Evolutionary conservation across 2,329 filamentous ascomycete genomes (phyloP).

Genomic region (Ophiostoma tasmaniense): DNA sequence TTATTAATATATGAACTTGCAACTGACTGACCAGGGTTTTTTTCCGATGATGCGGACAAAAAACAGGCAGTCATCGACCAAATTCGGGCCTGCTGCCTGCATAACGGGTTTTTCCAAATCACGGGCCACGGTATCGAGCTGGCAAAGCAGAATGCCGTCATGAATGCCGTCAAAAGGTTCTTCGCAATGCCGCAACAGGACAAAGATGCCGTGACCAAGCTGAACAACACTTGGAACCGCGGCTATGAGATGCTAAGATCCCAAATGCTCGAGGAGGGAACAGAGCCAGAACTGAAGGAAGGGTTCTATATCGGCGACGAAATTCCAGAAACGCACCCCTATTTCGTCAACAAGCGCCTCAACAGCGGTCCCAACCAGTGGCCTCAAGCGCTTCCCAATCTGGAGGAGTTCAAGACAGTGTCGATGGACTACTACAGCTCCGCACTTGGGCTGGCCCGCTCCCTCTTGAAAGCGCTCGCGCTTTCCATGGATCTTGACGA

Average conservation of each 20-base stretch:
- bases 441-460: slow-evolving; percentile 8
- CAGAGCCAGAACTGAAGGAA: slow-evolving; percentile 31
- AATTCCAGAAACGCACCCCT: slow-evolving; percentile 23
- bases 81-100: slow-evolving; percentile 32
- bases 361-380: slow-evolving; percentile 27
- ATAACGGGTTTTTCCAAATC: slow-evolving; percentile 48
- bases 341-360: slow-evolving; percentile 21
- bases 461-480: slow-evolving; percentile 23
- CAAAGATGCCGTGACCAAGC: slow-evolving; percentile 31
- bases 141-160: slow-evolving; percentile 32
- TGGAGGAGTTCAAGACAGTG: slow-evolving; percentile 6
- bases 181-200: slow-evolving; percentile 38
- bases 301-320: slow-evolving; percentile 29
- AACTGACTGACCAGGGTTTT: slow-evolving; percentile 13
- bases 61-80: slow-evolving; percentile 17
- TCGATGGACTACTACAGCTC: slow-evolving; percentile 16
- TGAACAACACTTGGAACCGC: slow-evolving; percentile 29
- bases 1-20: too few species aligned
- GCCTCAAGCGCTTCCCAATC: slow-evolving; percentile 20
- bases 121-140: slow-evolving; percentile 38
- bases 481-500: slow-evolving; percentile 35
- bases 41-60: slow-evolving; percentile 9
- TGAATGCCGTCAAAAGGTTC: slow-evolving; percentile 36
- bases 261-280: slow-evolving; percentile 26
- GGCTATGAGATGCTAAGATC: slow-evolving; percentile 30